Conservation (phyloP, 148 eudicot species). For the Euryodendron excelsum region DNA sequence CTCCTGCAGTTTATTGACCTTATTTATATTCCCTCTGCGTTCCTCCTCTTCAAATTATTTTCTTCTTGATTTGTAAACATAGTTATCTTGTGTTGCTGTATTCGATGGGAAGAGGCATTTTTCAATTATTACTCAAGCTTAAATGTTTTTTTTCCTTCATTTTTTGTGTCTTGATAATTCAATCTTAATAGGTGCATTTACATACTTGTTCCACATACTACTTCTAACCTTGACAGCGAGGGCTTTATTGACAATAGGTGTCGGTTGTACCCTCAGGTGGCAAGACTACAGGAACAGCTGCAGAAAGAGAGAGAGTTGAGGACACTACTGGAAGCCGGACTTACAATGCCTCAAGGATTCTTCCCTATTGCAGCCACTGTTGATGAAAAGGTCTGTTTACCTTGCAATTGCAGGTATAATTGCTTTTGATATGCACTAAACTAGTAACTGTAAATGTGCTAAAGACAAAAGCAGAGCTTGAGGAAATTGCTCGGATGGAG, state of each 20-base stretch:
- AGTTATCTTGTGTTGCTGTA: background rate
- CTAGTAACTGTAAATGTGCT: conserved; percentile 15
- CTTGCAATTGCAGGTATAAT: background rate
- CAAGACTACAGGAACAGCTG: conserved; percentile 63
- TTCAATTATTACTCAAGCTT: too few relatives aligned
- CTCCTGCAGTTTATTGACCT: background rate
- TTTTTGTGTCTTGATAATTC: background rate
- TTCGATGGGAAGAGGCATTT: background rate
- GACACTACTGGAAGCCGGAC: conserved; percentile 58
- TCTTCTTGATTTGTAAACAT: background rate
- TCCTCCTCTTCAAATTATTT: background rate
- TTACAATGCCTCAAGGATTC: conserved; percentile 31
- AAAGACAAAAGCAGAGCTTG: conserved; percentile 53
- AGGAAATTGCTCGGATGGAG: conserved; percentile 58
- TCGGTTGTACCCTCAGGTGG: conserved; percentile 50
- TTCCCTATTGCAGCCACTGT: conserved; percentile 29
- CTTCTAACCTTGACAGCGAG: background rate
- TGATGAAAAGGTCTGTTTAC: conserved; percentile 60
- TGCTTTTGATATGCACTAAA: conserved; percentile 4
- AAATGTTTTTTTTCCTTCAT: background rate
- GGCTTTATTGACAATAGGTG: background rate
- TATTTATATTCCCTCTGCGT: background rate
- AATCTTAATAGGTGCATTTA: background rate
- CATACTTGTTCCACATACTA: background rate
- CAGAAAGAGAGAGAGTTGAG: conserved; percentile 74